Evolutionary conservation across 75 land plant genomes (phyloP).

Genomic region (Selaginella moellendorffii): DNA sequence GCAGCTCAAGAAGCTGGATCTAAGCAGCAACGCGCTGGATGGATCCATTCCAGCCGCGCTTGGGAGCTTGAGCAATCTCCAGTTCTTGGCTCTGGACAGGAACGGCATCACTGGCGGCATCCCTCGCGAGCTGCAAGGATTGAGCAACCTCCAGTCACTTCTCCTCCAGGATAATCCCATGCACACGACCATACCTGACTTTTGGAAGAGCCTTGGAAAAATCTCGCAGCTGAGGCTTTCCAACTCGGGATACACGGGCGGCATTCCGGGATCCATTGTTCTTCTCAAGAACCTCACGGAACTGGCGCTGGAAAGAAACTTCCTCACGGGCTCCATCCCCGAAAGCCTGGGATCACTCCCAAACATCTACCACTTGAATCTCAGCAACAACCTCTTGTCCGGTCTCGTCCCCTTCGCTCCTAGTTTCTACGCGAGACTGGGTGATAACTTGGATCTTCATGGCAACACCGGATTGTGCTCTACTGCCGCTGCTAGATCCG

Average conservation of each 20-base stretch:
- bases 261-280: background rate
- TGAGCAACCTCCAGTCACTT: conserved; percentile 14
- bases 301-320: background rate
- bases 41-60: conserved; percentile 8
- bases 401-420: background rate
- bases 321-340: background rate
- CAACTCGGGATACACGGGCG: background rate
- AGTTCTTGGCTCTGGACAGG: conserved; percentile 26
- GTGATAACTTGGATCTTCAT: background rate
- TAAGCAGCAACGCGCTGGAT: conserved; percentile 9
- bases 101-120: conserved; percentile 13
- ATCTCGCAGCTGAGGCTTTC: conserved; percentile 1
- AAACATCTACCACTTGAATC: background rate
- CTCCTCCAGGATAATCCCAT: conserved; percentile 13
- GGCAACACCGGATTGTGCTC: background rate
- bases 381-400: conserved; percentile 1
- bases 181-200: background rate
- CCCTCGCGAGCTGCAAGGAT: conserved; percentile 10
- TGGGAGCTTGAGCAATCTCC: background rate
- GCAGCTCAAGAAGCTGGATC: conserved; percentile 7
- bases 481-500: too few species aligned
- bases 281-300: background rate
- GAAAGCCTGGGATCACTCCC: background rate
- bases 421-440: background rate
- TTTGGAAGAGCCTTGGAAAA: conserved; percentile 3